phyloP scores from a whole-genome alignment of 192 early-diverging fungal species.

The Phlyctochytrium bullatum region DNA sequence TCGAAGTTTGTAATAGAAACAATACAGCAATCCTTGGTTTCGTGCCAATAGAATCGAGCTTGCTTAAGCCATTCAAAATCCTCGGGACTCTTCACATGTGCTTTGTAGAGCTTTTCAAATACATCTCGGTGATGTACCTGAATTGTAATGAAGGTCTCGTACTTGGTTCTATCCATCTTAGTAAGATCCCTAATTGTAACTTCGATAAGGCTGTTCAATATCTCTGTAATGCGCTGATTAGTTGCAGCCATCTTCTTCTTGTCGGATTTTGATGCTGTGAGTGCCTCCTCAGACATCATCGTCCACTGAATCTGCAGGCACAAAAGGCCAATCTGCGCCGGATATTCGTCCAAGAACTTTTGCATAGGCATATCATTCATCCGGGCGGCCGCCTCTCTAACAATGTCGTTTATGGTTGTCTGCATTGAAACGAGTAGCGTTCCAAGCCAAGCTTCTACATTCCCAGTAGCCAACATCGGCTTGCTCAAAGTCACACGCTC shows the following conservation, averaged over 20 bases:
- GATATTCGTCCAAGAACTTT: slow-evolving; percentile 67
- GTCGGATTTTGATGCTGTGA: slow-evolving; percentile 54
- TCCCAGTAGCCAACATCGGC: slow-evolving; percentile 61
- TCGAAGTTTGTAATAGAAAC: slow-evolving; percentile 66
- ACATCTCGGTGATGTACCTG: slow-evolving; percentile 69
- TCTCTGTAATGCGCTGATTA: slow-evolving; percentile 55
- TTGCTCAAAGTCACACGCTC: slow-evolving; percentile 51
- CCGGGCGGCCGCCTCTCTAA: slow-evolving; percentile 53
- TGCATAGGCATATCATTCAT: slow-evolving; percentile 60
- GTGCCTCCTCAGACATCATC: slow-evolving; percentile 56
- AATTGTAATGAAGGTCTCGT: slow-evolving; percentile 67
- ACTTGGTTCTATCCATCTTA: slow-evolving; percentile 64
- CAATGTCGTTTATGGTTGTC: slow-evolving; percentile 57
- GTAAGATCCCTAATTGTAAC: slow-evolving; percentile 60
- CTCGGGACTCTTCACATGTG: slow-evolving; percentile 56
- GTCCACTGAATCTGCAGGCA: slow-evolving; percentile 66
- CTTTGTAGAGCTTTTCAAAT: slow-evolving; percentile 61
- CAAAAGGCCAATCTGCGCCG: slow-evolving; percentile 61
- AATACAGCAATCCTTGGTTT: slow-evolving; percentile 65
- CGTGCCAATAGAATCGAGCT: slow-evolving; percentile 67
- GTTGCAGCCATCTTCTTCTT: slow-evolving; percentile 65
- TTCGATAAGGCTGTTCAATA: slow-evolving; percentile 60
- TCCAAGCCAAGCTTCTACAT: slow-evolving; percentile 64
- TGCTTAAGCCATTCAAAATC: slow-evolving; percentile 69
- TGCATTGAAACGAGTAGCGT: slow-evolving; percentile 58